phyloP scores from a whole-genome alignment of 768 basidiomycete species.

The Leccinum incarnatum region DNA sequence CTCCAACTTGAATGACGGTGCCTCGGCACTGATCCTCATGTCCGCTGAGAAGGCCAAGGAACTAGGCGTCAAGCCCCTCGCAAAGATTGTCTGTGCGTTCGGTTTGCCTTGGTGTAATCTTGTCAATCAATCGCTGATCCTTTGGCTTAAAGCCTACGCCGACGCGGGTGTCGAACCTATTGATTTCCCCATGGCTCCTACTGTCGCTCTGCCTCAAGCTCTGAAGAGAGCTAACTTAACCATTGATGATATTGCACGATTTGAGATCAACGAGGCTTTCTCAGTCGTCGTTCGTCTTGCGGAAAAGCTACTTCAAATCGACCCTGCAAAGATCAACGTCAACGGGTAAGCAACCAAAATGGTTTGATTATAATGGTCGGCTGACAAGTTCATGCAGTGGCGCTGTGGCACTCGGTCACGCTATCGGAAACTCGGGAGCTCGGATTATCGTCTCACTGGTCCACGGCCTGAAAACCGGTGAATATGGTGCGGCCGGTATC shows the following conservation, averaged over 20 bases:
- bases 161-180: slow-evolving; percentile 96
- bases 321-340: slow-evolving; percentile 86
- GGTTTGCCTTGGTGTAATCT: not conserved
- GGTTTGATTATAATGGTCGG: slow-evolving; percentile 2
- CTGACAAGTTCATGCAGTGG: slow-evolving; percentile 53
- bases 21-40: slow-evolving; percentile 92
- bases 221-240: slow-evolving; percentile 84
- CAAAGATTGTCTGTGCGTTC: slow-evolving; percentile 85
- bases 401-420: slow-evolving; percentile 93
- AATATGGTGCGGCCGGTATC: slow-evolving; percentile 94
- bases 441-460: slow-evolving; percentile 92
- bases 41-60: slow-evolving; percentile 91
- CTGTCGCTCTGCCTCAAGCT: slow-evolving; percentile 85
- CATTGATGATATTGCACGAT: slow-evolving; percentile 80
- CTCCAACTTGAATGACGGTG: slow-evolving; percentile 92
- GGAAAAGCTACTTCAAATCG: slow-evolving; percentile 82
- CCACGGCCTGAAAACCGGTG: slow-evolving; percentile 85
- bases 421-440: slow-evolving; percentile 94
- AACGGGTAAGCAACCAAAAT: slow-evolving; percentile 59
- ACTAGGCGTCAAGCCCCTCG: slow-evolving; percentile 88
- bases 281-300: slow-evolving; percentile 89
- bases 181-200: slow-evolving; percentile 95
- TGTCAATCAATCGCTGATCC: slow-evolving; percentile 3
- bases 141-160: slow-evolving; percentile 69
- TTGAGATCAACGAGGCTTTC: slow-evolving; percentile 98